Evolutionary conservation across 495 filamentous ascomycete species (phyloP), one percentile per base, ranked within the genome.

Genomic region (Rusavskia elegans): DNA sequence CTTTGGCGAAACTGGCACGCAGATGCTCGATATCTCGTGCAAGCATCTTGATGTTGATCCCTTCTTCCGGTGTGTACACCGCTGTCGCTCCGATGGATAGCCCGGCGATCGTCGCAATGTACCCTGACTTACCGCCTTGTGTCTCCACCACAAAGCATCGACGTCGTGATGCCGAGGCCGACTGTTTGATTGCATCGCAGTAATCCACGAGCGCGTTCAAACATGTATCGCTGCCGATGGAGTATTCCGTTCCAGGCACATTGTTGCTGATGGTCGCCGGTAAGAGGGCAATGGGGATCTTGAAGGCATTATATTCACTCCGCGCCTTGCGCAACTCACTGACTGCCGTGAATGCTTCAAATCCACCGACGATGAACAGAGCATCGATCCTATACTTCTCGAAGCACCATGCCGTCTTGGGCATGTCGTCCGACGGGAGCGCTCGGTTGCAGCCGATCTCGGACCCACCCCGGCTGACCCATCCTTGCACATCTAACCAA

Each of bases 211-310:
- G 73, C n/a, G 93, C 87, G 65, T 99, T 99, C 39, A 97, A 72
- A 63, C 93, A 99, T 13, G 93, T 99, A 64, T 99, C 93, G 48
- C 85, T 93, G 17, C 93, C 93, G 44, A 99, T 76, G 0, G 88
- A 95, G 69, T 95, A 99, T 67, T 99, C 93, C 14, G 89, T 95
- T 9, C 93, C 93, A 0, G 92, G 93, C 9, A 99, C 93, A 66
- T 99, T 99, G 73, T 97, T 97, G 59, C 84, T 89, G 63, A 99
- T 89, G 25, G 93, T 99, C n/a, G 93, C 93, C 17, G 93, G 93
- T 14, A 97, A 73, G 23, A 95, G 74, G 21, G 82, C 77, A 78
- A 97, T 89, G 46, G 93, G 93, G 57, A 99, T 97, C 63, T 85
- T 85, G 57, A 99, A 85, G 5, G 86, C 81, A 10, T 83, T 76